Evolutionary conservation across 2,329 filamentous ascomycete genomes (phyloP), one percentile per base, ranked within the genome.

Genomic region (Furcasterigmium furcatum): DNA sequence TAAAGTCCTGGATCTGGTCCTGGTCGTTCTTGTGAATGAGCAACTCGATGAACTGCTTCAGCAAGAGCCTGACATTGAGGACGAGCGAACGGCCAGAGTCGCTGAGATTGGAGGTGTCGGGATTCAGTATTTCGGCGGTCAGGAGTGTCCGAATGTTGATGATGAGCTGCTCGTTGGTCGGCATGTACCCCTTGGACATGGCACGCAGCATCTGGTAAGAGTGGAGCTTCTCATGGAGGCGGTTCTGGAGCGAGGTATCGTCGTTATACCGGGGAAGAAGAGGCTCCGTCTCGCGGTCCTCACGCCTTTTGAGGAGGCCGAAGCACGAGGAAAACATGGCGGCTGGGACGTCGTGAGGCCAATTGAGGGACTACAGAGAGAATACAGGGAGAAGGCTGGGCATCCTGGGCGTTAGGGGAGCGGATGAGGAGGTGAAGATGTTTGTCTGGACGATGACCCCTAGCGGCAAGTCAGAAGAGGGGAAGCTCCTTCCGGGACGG

Each of bases 171-270:
- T 94, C 85, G 10, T 88, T 96, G 6, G 89, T 94, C 39, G 92
- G 92, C 87, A 97, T 91, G 66, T 84, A 96, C 6, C 92, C 92
- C 58, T 88, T 81, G 2, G 80, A 80, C 9, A 96, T 64, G 45
- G 92, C 92, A 44, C 88, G 80, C 22, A 91, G 63, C 86, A 96
- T 95, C 73, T 96, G 90, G 62, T 96, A 96, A 21, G 85, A 85
- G 68, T 96, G 92, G 49, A 97, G 79, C 74, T 96, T 96, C 65
- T 92, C 84, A 59, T 92, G 88, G 47, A 95, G 77, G 57, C 83
- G 76, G 40, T 83, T 77, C 75, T 96, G 88, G 44, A 91, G 71
- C 25, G 75, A 70, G 1, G 91, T 95, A 58, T 94, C 88, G 64
- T 95, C 86, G 57, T 83, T 75, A 73, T 94, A 94, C 57, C 84